These are phyloP conservation scores for Melampsora americana DNA, from an alignment of 1,284 basidiomycete species.

Conservation along the genomic window DNA sequence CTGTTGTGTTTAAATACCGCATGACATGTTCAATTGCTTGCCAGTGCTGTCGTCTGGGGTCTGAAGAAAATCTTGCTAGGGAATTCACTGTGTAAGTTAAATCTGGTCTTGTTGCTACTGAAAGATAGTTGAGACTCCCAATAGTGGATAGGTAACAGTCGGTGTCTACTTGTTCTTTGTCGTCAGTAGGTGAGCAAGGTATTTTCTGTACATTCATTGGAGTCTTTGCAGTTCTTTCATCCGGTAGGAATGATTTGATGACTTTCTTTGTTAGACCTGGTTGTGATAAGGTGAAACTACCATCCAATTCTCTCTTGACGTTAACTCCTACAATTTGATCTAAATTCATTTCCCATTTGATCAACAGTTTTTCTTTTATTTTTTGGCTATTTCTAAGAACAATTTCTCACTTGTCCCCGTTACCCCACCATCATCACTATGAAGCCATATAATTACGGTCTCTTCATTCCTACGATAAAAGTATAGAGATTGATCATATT, in stretches of 20 bases:
- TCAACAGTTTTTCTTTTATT: background rate
- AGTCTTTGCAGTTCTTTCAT: too few species aligned
- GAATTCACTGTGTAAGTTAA: conserved; percentile 15
- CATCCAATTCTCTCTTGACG: background rate
- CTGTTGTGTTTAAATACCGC: background rate
- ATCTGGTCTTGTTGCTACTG: conserved; percentile 5
- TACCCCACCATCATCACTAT: background rate
- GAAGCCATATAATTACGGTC: conserved; percentile 1
- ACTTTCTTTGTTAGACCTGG: background rate
- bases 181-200: too few species aligned
- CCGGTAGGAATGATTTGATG: too few species aligned
- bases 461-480: background rate
- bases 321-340: conserved; percentile 6
- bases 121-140: conserved; percentile 4
- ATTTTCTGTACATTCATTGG: too few species aligned
- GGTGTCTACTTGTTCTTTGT: background rate
- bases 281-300: background rate
- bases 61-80: background rate
- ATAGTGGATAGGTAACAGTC: background rate
- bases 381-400: background rate
- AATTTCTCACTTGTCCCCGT: too few species aligned
- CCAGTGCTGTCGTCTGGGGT: background rate
- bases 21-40: background rate
- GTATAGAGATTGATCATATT: conserved; percentile 11
- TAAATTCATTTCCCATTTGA: background rate